These are phyloP conservation scores for Gnaphalium uliginosum DNA, from an alignment of 129 eudicot species.

Conservation along the genomic window DNA sequence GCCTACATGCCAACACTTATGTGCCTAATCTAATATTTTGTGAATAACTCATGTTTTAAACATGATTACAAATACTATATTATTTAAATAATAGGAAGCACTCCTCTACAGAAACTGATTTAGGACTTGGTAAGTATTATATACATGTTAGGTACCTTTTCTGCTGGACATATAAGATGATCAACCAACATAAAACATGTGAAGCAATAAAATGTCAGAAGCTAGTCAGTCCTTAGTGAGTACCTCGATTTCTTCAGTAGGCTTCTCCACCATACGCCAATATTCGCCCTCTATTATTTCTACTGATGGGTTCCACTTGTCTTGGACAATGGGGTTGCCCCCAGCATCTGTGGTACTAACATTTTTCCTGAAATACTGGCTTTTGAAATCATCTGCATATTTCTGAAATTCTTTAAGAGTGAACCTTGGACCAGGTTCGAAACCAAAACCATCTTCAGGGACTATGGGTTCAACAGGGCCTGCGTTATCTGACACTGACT, in stretches of 20 bases:
- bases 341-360: not conserved
- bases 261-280: slow-evolving; percentile 92
- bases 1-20: too few relatives aligned
- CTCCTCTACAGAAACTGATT: too few relatives aligned
- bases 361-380: slow-evolving; percentile 58
- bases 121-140: too few relatives aligned
- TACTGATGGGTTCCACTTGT: slow-evolving; percentile 63
- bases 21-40: not conserved
- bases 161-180: too few relatives aligned
- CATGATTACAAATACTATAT: not conserved
- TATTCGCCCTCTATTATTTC: slow-evolving; percentile 92
- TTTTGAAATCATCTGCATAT: slow-evolving; percentile 77
- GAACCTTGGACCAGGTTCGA: slow-evolving; percentile 91
- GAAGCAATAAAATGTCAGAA: too few relatives aligned
- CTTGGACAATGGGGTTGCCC: slow-evolving; percentile 15
- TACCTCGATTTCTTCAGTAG: slow-evolving; percentile 95
- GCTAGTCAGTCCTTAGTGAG: not conserved
- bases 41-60: too few relatives aligned
- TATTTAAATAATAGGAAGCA: too few relatives aligned
- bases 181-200: not conserved
- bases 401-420: slow-evolving; percentile 73
- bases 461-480: slow-evolving; percentile 38
- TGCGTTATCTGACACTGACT: slow-evolving; percentile 41
- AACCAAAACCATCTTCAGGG: slow-evolving; percentile 63
- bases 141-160: too few relatives aligned